A percentile compares a stretch with the other conserved stretches of the same genome.
phyloP scores from a whole-genome alignment of 2,329 filamentous ascomycete genomes.

The Phyllosticta citrichinensis region DNA sequence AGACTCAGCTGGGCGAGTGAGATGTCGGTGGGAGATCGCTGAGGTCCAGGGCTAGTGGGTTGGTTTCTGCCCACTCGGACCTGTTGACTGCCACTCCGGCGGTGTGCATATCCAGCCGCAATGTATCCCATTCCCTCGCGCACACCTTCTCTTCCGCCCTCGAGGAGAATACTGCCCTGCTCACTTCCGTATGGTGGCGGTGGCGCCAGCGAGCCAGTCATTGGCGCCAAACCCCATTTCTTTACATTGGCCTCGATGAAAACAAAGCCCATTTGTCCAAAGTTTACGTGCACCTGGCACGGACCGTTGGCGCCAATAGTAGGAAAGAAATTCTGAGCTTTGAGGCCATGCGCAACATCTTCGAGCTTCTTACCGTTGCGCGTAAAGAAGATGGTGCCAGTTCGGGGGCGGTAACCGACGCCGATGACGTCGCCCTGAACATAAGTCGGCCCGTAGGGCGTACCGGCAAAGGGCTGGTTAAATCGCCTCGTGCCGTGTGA shows the following conservation, averaged over 20 bases:
- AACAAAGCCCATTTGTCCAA: conserved; percentile 94
- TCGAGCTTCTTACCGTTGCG: conserved; percentile 96
- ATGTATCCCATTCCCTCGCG: conserved; percentile 45
- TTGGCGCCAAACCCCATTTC: conserved; percentile 96
- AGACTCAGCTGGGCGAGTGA: conserved; percentile 79
- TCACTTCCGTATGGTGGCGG: conserved; percentile 95
- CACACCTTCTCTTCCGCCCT: conserved; percentile 56
- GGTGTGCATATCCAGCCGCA: conserved; percentile 43
- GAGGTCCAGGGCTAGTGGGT: conserved; percentile 78
- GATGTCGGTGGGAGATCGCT: conserved; percentile 89
- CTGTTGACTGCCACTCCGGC: conserved; percentile 66
- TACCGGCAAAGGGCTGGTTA: conserved; percentile 81
- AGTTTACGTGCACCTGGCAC: conserved; percentile 88
- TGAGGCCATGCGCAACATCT: conserved; percentile 85
- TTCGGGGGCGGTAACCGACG: conserved; percentile 87
- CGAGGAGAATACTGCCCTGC: conserved; percentile 89
- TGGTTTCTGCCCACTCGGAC: conserved; percentile 56
- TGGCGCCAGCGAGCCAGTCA: conserved; percentile 88
- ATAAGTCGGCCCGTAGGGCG: conserved; percentile 70
- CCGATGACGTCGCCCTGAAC: conserved; percentile 94
- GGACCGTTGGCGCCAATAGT: conserved; percentile 94
- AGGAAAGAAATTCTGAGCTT: conserved; percentile 94
- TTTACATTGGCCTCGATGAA: conserved; percentile 99
- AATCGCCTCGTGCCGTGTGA: conserved; percentile 78
- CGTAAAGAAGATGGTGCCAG: conserved; percentile 94